Evolutionary conservation across 257 asterid genomes (phyloP), one percentile per base, ranked within the genome.

Genomic region (Fraxinus quadrangulata): DNA sequence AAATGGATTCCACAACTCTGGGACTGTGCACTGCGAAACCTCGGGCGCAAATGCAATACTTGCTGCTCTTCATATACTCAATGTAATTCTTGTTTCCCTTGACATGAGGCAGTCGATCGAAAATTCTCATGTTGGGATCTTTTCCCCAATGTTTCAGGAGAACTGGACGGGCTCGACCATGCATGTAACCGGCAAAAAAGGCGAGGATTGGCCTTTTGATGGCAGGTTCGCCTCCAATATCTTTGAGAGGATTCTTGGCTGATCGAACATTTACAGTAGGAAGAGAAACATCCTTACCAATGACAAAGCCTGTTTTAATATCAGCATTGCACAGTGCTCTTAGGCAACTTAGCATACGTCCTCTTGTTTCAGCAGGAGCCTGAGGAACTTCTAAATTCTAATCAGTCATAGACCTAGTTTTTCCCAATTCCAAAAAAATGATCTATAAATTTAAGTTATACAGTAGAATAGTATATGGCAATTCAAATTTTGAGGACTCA

Each of bases 321-420:
- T 88, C 87, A 33, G 92, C 88, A 79, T 86, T 84, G 88, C 92
- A 88, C 39, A 86, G 83, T 5, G 87, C 84, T 75, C 90, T 79
- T 14, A 88, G 69, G 72, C 86, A 85, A 66, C 71, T 71, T 26
- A 73, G 77, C 85, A 83, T 83, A 39, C 14, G 54, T 11, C 82
- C 80, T 59, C 86, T 78, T 21, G 89, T 83, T 70, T 59, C 86
- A 4, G 79, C 82, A 9, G 88, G 88, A 21, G 88, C 86, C 91
- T 87, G 84, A 68, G 75, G 63, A 75, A n/a, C 69, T 63, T 26
- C 34, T 63, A 63, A 63, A 24, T 63, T 63, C 34, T 63, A 63
- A 63, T 63, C 69, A 63, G 69, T 24, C 69, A 63, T 63, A 26
- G 34, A 63, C 30, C 67, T 59, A 21, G 1, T 6, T 23, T 59